Conservation (phyloP, 78 protist genomes). For the Tieghemostelium lacteum region DNA sequence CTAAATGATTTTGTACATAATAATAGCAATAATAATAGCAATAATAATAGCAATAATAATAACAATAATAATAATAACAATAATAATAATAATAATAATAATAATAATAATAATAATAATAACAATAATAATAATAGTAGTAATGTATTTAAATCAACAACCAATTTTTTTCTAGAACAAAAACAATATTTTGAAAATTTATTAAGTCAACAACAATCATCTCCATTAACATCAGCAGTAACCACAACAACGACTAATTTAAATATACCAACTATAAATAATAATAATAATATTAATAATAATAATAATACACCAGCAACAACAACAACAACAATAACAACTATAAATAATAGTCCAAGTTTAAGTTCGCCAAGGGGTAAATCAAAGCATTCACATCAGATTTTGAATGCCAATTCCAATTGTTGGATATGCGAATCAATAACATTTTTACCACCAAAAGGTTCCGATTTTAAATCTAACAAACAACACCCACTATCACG, state of each 20-base stretch:
- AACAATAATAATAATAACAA: not conserved
- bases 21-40: no score
- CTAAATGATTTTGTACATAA: no score
- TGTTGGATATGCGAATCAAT: constrained; percentile 30
- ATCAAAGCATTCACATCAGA: not conserved
- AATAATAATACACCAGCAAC: constrained; percentile 3
- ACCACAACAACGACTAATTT: not conserved
- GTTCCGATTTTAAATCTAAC: constrained; percentile 1
- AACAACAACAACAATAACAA: constrained; percentile 1
- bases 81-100: not conserved
- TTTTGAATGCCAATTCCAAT: not conserved
- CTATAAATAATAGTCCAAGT: not conserved
- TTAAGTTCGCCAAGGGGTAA: not conserved
- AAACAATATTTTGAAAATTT: no score
- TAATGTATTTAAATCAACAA: no score
- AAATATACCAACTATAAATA: not conserved
- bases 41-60: not conserved
- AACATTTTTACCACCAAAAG: constrained; percentile 34
- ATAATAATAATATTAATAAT: not conserved
- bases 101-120: not conserved
- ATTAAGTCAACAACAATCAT: not conserved
- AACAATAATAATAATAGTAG: constrained; percentile 10
- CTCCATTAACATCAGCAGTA: not conserved
- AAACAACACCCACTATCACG: constrained; percentile 7
- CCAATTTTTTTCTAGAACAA: no score